Conservation (phyloP, 345 rosid genomes). For the Heritiera fomes region DNA sequence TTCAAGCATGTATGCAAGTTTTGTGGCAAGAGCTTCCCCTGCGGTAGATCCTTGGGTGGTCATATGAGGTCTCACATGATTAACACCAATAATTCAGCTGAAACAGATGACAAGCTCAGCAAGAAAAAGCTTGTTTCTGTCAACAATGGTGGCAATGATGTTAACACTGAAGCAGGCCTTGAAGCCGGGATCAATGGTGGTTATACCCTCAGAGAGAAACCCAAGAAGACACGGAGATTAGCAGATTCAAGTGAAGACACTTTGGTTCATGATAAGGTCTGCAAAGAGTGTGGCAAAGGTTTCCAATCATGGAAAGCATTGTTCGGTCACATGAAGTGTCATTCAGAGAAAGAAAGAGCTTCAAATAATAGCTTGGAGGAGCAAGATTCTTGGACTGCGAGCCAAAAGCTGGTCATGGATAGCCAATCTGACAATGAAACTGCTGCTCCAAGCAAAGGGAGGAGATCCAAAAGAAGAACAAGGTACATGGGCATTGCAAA, state of each 20-base stretch:
- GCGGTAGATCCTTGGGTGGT: slow-evolving; percentile 77
- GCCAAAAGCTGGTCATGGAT: slow-evolving; percentile 37
- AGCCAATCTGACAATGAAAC: slow-evolving; percentile 49
- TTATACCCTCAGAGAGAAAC: slow-evolving; percentile 53
- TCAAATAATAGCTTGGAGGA: slow-evolving; percentile 32
- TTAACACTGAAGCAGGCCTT: neutral
- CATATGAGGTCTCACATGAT: slow-evolving; percentile 72
- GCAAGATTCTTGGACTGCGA: slow-evolving; percentile 45
- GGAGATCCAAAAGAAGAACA: slow-evolving; percentile 46
- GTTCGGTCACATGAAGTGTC: slow-evolving; percentile 44
- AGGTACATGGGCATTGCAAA: slow-evolving; percentile 41
- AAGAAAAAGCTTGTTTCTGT: slow-evolving; percentile 41
- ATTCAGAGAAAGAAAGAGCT: slow-evolving; percentile 39
- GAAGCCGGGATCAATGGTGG: slow-evolving; percentile 21
- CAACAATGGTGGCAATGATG: slow-evolving; percentile 16
- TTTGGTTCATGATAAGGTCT: slow-evolving; percentile 33
- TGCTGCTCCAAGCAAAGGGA: slow-evolving; percentile 35
- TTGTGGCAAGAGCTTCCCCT: slow-evolving; percentile 58
- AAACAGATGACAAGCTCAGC: slow-evolving; percentile 30
- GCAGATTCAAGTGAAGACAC: slow-evolving; percentile 26
- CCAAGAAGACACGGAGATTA: slow-evolving; percentile 51
- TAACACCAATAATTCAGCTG: slow-evolving; percentile 34
- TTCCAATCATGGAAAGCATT: slow-evolving; percentile 48
- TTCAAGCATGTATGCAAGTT: slow-evolving; percentile 56
- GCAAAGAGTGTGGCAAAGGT: slow-evolving; percentile 51